These are phyloP conservation scores for Vickermania ingenoplastis DNA, from an alignment of 208 protist genomes.

Conservation along the genomic window DNA sequence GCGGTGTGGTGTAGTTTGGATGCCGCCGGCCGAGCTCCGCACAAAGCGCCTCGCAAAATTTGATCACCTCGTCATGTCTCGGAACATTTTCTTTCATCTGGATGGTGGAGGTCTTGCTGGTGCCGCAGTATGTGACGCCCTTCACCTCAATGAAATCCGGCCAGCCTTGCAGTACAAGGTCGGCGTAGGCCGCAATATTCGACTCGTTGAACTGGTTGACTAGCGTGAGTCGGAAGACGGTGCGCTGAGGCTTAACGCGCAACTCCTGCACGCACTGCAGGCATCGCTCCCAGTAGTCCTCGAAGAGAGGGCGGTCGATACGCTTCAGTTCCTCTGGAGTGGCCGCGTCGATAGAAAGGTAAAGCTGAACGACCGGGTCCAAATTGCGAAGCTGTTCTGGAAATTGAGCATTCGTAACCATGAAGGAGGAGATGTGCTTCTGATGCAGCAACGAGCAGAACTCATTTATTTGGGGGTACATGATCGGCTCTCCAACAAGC, in stretches of 20 bases:
- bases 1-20: constrained; percentile 18
- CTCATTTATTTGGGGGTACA: constrained; percentile 93
- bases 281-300: constrained; percentile 94
- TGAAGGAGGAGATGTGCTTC: constrained; percentile 87
- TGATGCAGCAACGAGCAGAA: constrained; percentile 83
- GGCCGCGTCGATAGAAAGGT: constrained; percentile 91
- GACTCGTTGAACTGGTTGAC: constrained; percentile 91
- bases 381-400: constrained; percentile 71
- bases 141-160: constrained; percentile 96
- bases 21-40: constrained; percentile 31
- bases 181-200: constrained; percentile 58
- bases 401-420: constrained; percentile 94
- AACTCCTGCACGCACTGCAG: constrained; percentile 82
- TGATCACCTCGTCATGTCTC: constrained; percentile 90
- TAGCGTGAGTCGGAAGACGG: constrained; percentile 95
- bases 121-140: constrained; percentile 91
- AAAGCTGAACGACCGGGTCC: constrained; percentile 90
- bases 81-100: constrained; percentile 92
- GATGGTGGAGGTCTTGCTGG: constrained; percentile 67
- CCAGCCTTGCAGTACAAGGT: constrained; percentile 84
- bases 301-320: constrained; percentile 90
- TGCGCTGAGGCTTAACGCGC: constrained; percentile 83
- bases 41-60: constrained; percentile 72
- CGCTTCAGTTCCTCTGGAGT: constrained; percentile 84
- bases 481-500: constrained; percentile 94